Base-by-base conservation (phyloP, 2,329 filamentous ascomycete genomes). In the Phaeophleospora eucalypticola region DNA sequence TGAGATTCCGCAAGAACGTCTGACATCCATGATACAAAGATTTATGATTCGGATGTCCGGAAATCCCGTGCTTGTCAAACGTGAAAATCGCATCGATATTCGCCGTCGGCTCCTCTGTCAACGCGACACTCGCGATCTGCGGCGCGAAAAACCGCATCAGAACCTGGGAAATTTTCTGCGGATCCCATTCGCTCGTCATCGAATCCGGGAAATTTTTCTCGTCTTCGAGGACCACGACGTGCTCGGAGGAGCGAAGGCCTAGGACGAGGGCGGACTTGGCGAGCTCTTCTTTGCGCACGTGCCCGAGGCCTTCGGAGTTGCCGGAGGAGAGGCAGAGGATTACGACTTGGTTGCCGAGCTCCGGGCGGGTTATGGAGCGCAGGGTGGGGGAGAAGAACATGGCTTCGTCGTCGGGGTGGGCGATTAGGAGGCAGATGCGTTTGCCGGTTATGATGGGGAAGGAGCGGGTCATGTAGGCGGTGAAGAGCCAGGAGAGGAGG, bases 331-430 rank as follows among this genome's bases (percentile, higher is more conserved):
- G 73, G 71, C 93, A 98, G 46, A 97, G 72, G 53, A 98, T 95
- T 71, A 94, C 93, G 63, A 98, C 79, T 65, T 94, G 89, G 70
- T 98, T 97, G 3, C 87, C 86, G 16, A 85, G 76, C 49, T 83
- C 81, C 3, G 89, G 88, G 12, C 80, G 76, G 15, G 89, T 91
- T 48, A 98, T 79, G n/a, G 87, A 83, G 59, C 94, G 77, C 12
- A 97, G 76, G 0, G 89, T 87, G 0, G 93, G 93, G 53, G 89
- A 83, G 71, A 98, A 98, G 77, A 98, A 98, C 93, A 98, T 98
- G 68, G 91, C 93, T 74, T 98, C 93, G 63, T 98, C 93, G 70
- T 98, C 93, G 0, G 93, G 93, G 71, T 98, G 93, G 17, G 93
- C 93, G 62, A 98, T 97, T 45, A 98, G 76, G 44, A 98, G 79